These are phyloP conservation scores for Solanum peruvianum DNA, from an alignment of 257 asterid species.

Conservation along the genomic window DNA sequence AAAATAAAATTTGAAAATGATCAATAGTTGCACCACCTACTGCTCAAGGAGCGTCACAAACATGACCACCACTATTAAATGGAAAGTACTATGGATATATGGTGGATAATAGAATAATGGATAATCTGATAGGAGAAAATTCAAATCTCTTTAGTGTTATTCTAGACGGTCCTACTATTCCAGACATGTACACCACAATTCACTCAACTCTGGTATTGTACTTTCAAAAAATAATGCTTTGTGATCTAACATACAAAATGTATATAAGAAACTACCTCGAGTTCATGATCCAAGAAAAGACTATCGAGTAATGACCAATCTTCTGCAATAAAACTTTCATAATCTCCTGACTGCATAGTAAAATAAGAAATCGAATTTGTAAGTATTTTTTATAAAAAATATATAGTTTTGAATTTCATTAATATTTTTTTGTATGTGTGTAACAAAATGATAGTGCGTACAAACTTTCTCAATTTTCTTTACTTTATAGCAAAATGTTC, in stretches of 20 bases:
- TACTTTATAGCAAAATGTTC: too few species aligned
- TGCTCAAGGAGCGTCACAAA: too few species aligned
- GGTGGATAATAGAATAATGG: too few species aligned
- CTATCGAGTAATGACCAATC: not conserved
- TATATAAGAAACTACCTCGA: not conserved
- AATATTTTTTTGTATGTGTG: too few species aligned
- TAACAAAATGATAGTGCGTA: not conserved
- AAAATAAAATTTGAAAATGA: too few species aligned
- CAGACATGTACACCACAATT: too few species aligned
- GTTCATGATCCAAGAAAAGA: slow-evolving; percentile 2
- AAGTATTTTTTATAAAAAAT: not conserved
- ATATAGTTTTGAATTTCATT: not conserved
- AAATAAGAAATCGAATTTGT: not conserved
- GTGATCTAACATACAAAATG: not conserved
- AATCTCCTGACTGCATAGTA: not conserved
- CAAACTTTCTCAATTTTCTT: not conserved
- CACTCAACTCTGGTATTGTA: not conserved
- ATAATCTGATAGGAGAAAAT: too few species aligned
- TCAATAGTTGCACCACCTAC: too few species aligned
- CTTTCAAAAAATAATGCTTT: not conserved
- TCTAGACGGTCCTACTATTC: too few species aligned
- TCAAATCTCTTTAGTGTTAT: too few species aligned
- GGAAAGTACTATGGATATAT: too few species aligned
- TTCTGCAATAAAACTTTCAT: not conserved
- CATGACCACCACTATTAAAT: too few species aligned